phyloP scores from a whole-genome alignment of 768 basidiomycete genomes.

The Podaxis carcinomalis region DNA sequence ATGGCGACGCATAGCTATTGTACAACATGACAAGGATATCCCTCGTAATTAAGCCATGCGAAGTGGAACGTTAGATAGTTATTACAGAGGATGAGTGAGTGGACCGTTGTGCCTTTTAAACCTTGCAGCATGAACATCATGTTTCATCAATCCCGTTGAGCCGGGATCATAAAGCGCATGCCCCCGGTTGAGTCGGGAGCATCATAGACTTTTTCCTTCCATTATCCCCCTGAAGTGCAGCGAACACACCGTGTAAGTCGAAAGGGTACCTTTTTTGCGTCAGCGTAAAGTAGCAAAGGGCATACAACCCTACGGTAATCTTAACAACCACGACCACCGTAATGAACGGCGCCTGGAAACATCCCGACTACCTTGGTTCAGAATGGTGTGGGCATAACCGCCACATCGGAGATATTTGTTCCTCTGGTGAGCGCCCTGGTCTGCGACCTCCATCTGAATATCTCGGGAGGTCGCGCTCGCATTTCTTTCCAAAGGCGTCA shows the following conservation, averaged over 20 bases:
- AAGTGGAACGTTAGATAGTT: neutral
- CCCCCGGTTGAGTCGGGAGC: neutral
- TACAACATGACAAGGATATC: neutral
- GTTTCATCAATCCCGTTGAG: neutral
- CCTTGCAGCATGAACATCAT: neutral
- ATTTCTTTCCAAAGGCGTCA: neutral
- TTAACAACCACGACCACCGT: neutral
- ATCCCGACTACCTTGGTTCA: no score
- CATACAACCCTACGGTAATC: neutral
- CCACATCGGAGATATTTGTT: neutral
- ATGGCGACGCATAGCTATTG: neutral
- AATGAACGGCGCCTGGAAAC: neutral
- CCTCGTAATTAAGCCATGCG: neutral
- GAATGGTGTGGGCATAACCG: neutral
- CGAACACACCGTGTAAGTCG: slow-evolving; percentile 1
- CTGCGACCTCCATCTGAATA: neutral
- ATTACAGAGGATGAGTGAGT: neutral
- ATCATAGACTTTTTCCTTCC: neutral
- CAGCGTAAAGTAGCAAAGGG: neutral
- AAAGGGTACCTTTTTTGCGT: slow-evolving; percentile 1
- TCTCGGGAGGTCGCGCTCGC: neutral
- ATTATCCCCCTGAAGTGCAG: neutral
- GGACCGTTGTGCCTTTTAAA: neutral
- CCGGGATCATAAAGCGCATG: neutral
- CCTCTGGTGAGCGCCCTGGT: neutral